Conservation (phyloP, 2,329 filamentous ascomycete genomes). For the Ophiosphaerella herpotricha region DNA sequence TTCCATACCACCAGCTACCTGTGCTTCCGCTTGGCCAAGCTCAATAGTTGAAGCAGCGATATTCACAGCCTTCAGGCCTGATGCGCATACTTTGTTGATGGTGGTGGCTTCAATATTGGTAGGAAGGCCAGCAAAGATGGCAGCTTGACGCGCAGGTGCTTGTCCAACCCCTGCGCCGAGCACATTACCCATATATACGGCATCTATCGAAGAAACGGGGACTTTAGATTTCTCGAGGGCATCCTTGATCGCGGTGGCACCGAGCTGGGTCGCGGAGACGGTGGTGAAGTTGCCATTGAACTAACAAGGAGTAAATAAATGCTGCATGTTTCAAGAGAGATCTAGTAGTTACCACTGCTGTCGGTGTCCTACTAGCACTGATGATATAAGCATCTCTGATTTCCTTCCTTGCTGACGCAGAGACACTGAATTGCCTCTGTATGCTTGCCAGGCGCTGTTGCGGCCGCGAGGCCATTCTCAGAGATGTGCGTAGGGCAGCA, state of each 20-base stretch:
- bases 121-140: slow-evolving; percentile 84
- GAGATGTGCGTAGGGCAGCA: slow-evolving; percentile 36
- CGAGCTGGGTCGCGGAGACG: slow-evolving; percentile 84
- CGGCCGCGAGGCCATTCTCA: slow-evolving; percentile 43
- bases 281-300: slow-evolving; percentile 92
- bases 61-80: slow-evolving; percentile 87
- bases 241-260: slow-evolving; percentile 87
- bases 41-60: slow-evolving; percentile 95
- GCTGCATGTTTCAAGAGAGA: neutral
- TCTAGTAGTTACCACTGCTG: slow-evolving; percentile 69
- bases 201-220: slow-evolving; percentile 77
- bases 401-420: slow-evolving; percentile 57
- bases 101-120: slow-evolving; percentile 84
- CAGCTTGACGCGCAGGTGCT: slow-evolving; percentile 87
- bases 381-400: slow-evolving; percentile 93
- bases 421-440: slow-evolving; percentile 45
- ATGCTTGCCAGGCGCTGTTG: slow-evolving; percentile 44
- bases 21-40: slow-evolving; percentile 83
- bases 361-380: slow-evolving; percentile 86
- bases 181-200: slow-evolving; percentile 98
- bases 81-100: slow-evolving; percentile 98
- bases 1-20: slow-evolving; percentile 96
- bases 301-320: slow-evolving; percentile 51
- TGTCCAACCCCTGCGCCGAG: slow-evolving; percentile 84
- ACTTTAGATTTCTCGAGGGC: slow-evolving; percentile 85